These are phyloP conservation scores for Trypanosoma avium DNA, from an alignment of 208 protist genomes.

Conservation along the genomic window DNA sequence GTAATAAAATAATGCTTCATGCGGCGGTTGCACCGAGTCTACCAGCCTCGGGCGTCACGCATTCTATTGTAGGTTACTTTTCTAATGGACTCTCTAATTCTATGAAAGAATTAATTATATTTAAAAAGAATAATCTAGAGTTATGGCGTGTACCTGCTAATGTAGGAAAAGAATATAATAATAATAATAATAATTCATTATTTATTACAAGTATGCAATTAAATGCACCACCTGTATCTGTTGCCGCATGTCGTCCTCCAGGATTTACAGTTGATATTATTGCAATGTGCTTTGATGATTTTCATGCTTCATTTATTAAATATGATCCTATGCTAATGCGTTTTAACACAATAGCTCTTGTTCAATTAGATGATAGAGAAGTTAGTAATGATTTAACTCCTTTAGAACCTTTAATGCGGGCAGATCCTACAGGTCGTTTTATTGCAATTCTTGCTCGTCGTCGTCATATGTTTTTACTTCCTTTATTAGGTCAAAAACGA, in stretches of 20 bases:
- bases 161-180: neutral
- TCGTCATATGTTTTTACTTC: slow-evolving; percentile 67
- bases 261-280: slow-evolving; percentile 58
- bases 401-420: slow-evolving; percentile 67
- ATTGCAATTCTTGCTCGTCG: slow-evolving; percentile 71
- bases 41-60: slow-evolving; percentile 69
- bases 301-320: slow-evolving; percentile 80
- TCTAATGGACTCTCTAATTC: slow-evolving; percentile 30
- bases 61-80: slow-evolving; percentile 74
- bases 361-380: slow-evolving; percentile 81
- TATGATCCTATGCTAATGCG: slow-evolving; percentile 57
- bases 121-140: slow-evolving; percentile 71
- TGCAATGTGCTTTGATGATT: slow-evolving; percentile 79
- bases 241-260: slow-evolving; percentile 54
- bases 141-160: slow-evolving; percentile 42
- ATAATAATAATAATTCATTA: slow-evolving; percentile 6
- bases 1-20: slow-evolving; percentile 55
- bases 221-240: slow-evolving; percentile 59
- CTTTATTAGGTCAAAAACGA: slow-evolving; percentile 34
- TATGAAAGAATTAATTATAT: slow-evolving; percentile 53
- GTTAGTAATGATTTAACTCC: slow-evolving; percentile 38
- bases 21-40: slow-evolving; percentile 67
- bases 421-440: slow-evolving; percentile 57
- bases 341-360: slow-evolving; percentile 72
- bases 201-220: slow-evolving; percentile 54